Evolutionary conservation across 2,329 filamentous ascomycete genomes (phyloP), one percentile per base, ranked within the genome.

Genomic region (Mycogone perniciosa): DNA sequence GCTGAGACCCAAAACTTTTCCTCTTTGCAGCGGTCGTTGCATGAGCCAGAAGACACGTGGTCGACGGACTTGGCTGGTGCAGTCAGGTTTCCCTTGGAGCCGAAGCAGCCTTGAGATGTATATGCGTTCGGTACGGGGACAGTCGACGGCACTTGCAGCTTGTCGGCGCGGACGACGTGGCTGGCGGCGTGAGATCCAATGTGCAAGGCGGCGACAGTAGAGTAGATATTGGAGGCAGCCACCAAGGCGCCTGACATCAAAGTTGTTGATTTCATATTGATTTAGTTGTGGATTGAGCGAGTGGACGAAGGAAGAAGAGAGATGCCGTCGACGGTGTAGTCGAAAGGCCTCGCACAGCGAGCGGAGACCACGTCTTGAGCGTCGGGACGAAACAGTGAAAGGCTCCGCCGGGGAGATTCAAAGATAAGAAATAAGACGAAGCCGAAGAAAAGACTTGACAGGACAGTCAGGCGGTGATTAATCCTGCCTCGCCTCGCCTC

Each of bases 1-100:
- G 76, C 88, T 60, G 84, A 80, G 6, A 89, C 85, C 1, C 75
- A 58, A 31, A 66, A 71, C 34, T 77, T 74, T 6, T 72, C 60
- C 1, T 67, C 61, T 3, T 67, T 62, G 60, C 77, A 81, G 1
- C 59, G 46, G 0, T 57, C 31, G 10, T 56, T 58, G 58, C 79
- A 82, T 9, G 57, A 53, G 48, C 75, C 76, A 9, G 69, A 70
- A 5, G 67, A 65, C 26, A 71, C 57, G 3, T 44, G 46, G 1
- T 52, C 31, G 8, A 62, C 52, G 0, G 52, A 49, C 3, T 62
- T 56, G 4, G 8, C 33, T 20, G 57, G 54, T 6, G 56, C 46
- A 0, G 66, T 66, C 60, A 72, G 65, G 41, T 73, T 70, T 51
- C 73, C 76, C 0, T 60, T 54, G 0, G 71, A 72, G 4, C 62